Evolutionary conservation across 1,284 basidiomycete genomes (phyloP).

Genomic region (Trametes polyzona): DNA sequence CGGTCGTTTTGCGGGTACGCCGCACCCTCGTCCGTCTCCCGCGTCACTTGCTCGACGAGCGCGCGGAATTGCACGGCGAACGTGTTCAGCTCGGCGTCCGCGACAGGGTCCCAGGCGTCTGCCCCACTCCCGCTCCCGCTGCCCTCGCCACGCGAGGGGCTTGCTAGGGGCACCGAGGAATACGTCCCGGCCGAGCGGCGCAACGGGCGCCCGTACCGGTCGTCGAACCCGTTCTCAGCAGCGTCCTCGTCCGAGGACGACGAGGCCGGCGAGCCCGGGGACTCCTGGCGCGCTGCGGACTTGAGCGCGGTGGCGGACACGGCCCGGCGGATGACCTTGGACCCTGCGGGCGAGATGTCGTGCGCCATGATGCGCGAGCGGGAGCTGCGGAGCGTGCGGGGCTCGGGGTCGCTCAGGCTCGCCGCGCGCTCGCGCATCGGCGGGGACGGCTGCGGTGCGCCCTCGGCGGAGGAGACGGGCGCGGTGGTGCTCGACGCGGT

Average conservation of each 20-base stretch:
- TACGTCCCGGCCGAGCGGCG: constrained; percentile 24
- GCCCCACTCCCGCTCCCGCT: neutral
- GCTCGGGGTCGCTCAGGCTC: constrained; percentile 19
- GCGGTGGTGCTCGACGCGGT: constrained; percentile 23
- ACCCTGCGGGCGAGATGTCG: constrained; percentile 17
- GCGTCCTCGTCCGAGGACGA: constrained; percentile 31
- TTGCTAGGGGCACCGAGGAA: constrained; percentile 19
- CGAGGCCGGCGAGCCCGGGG: constrained; percentile 18
- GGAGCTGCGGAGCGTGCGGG: constrained; percentile 27
- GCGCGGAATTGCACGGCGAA: constrained; percentile 55
- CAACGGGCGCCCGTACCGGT: constrained; percentile 27
- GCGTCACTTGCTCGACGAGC: constrained; percentile 51
- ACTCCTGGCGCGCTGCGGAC: constrained; percentile 7
- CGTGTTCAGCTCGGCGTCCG: constrained; percentile 42
- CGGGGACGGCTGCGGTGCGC: constrained; percentile 5
- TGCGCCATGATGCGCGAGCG: constrained; percentile 26
- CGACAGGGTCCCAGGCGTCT: constrained; percentile 16
- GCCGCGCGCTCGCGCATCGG: constrained; percentile 11
- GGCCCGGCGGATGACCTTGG: constrained; percentile 20
- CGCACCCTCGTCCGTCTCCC: constrained; percentile 54
- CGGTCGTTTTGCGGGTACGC: constrained; percentile 38
- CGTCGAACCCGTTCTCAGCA: constrained; percentile 9
- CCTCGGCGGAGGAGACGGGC: constrained; percentile 28
- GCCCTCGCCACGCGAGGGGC: constrained; percentile 4
- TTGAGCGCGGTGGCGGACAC: constrained; percentile 18